phyloP scores from a whole-genome alignment of 768 basidiomycete species.

The Calocybe gangraenosa region DNA sequence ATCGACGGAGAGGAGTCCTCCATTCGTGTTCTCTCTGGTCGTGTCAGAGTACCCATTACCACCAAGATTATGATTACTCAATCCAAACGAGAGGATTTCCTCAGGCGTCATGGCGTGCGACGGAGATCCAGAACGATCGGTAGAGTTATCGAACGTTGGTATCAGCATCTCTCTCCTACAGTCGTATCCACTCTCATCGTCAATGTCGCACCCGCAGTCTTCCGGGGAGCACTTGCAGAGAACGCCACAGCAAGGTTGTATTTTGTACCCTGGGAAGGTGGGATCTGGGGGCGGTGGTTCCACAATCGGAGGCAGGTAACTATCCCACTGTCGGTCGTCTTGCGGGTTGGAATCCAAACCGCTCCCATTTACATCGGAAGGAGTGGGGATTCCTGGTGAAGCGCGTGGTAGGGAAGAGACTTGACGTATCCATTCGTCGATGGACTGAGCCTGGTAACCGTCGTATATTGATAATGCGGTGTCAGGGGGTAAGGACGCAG shows the following conservation, averaged over 20 bases:
- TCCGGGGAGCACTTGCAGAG: slow-evolving; percentile 20
- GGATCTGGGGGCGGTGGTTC: slow-evolving; percentile 5
- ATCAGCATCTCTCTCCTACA: slow-evolving; percentile 17
- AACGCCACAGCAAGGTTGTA: slow-evolving; percentile 19
- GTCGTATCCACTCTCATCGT: slow-evolving; percentile 17
- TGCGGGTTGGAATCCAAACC: background rate
- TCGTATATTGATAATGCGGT: slow-evolving; percentile 38
- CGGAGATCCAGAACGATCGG: background rate
- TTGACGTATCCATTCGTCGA: slow-evolving; percentile 34
- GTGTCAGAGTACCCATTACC: slow-evolving; percentile 1
- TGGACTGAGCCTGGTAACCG: slow-evolving; percentile 36
- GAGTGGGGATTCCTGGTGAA: background rate
- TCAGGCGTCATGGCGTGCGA: too few relatives aligned
- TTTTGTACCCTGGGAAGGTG: slow-evolving; percentile 5
- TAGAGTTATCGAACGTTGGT: slow-evolving; percentile 8
- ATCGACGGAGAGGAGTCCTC: slow-evolving; percentile 2
- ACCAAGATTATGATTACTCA: slow-evolving; percentile 5
- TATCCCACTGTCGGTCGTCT: slow-evolving; percentile 13
- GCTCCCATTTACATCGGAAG: background rate
- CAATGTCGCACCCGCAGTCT: slow-evolving; percentile 15
- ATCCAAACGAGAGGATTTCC: background rate
- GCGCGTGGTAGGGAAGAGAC: slow-evolving; percentile 9
- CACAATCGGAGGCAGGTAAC: slow-evolving; percentile 8
- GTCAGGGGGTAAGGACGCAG: slow-evolving; percentile 38
- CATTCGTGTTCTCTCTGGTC: background rate